Evolutionary conservation across 1,284 basidiomycete genomes (phyloP), one percentile per base, ranked within the genome.

Genomic region (Polyporus tsugae): DNA sequence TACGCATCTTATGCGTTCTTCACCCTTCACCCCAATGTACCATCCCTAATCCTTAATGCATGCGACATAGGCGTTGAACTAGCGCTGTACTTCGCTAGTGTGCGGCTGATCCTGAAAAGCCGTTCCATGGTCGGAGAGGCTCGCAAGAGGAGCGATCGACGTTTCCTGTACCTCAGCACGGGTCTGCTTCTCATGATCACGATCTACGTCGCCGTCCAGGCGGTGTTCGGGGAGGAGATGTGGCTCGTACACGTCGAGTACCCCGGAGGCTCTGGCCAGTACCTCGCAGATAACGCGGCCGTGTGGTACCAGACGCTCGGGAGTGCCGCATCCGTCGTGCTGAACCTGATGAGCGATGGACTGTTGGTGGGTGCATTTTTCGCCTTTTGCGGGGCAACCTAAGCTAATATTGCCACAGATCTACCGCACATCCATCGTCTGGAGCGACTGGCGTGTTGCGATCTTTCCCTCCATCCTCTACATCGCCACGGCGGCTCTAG

Each of bases 211-310:
- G 69, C 74, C 22, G 65, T 66, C 1, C 62, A 73, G 33, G 67
- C 69, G 17, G 68, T 72, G 2, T 75, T 75, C 62, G 74, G 74
- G 9, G 65, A 72, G 57, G 68, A 71, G 46, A 72, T 73, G 71
- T 75, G 74, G 74, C 69, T 75, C 42, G 67, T 70, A 10, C 63
- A 75, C 52, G 55, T 36, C 13, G 60, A 70, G 36, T 64, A 59
- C 15, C 71, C 71, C 2, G 74, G 71, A 35, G 74, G 72, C 1
- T 44, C 66, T 13, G 39, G 52, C 2, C 63, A 53, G 33, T 75
- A 65, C 38, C 58, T 75, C 36, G 63, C 49, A 4, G 66, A 63
- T 25, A 70, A 71, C 36, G 69, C 70, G 13, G 53, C 64, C 22
- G 63, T 69, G 0, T 71, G 72, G 72, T 73, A 73, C 61, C 64